phyloP scores from a whole-genome alignment of 176 grass and related monocot species.

The Carex scoparia region DNA sequence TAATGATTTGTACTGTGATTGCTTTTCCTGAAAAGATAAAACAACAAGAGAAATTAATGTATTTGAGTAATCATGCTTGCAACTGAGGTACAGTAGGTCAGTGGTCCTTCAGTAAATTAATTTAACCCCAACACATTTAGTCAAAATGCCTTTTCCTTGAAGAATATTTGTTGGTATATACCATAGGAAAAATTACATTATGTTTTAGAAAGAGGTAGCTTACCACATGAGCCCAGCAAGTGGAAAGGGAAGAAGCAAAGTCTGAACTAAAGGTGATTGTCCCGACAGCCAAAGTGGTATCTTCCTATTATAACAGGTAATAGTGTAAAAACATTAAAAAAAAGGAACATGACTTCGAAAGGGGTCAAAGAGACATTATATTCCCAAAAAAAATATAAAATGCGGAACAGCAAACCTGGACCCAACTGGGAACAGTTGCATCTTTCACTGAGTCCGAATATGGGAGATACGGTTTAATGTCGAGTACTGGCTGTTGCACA shows the following conservation, averaged over 20 bases:
- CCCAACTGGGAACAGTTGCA: conserved; percentile 56
- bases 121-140: neutral
- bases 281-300: conserved; percentile 31
- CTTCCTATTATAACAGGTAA: conserved; percentile 39
- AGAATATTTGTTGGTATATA: neutral
- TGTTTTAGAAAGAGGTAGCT: conserved; percentile 23
- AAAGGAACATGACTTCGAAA: neutral
- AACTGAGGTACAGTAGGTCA: neutral
- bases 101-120: neutral
- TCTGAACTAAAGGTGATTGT: conserved; percentile 30
- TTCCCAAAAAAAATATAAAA: neutral
- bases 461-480: conserved; percentile 96
- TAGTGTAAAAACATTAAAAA: neutral
- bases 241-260: conserved; percentile 48
- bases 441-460: conserved; percentile 68
- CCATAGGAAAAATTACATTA: neutral
- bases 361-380: neutral
- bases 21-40: conserved; percentile 45
- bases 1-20: conserved; percentile 53
- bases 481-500: conserved; percentile 77
- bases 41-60: neutral
- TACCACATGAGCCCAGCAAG: conserved; percentile 63
- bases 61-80: neutral
- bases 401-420: neutral
- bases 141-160: neutral